Evolutionary conservation across 1,284 basidiomycete genomes (phyloP), one percentile per base, ranked within the genome.

Genomic region (Puccinia hordei): DNA sequence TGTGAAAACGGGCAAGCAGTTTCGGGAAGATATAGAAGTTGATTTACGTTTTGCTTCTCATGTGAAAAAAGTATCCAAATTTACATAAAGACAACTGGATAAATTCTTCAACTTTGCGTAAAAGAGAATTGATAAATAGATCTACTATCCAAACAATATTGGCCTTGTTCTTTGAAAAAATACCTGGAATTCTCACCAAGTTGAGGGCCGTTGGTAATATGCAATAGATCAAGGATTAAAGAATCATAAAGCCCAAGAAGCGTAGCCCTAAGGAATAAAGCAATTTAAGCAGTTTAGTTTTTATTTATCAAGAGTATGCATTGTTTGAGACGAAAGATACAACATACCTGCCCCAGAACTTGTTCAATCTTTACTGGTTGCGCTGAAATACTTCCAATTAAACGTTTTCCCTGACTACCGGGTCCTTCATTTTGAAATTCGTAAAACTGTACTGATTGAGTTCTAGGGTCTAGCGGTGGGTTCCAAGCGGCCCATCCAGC

Each of bases 401-500:
- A 72, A 53, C 69, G 69, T 9, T 9, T 5, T 38, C 69, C 69
- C 55, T 55, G 69, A 72, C 69, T 72, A 24, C 63, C 76, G 17
- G 63, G 65, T 41, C 66, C 76, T 17, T 44, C 19, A 63, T 79
- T 79, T 59, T 44, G 27, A 49, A 61, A 79, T 33, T 79, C 77
- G 38, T 61, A 38, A 49, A 79, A 79, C 46, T 72, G 51, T 30
- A 72, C 59, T 4, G 22, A 61, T 49, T 79, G 38, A 24, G 68
- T 79, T 35, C 68, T 19, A 44, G 55, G 3, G 71, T 79, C 68
- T 57, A 13, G 38, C 27, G 77, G 66, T 33, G 72, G 72, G 33
- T 79, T 72, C 77, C 77, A 79, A 24, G 35, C 77, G 10, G 57
- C 12, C 77, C 68, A 79, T 33, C 77, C 77, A 30, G 53, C 77